Base-by-base conservation (phyloP, 2,329 filamentous ascomycete species). In the Berkeleyomyces basicola region DNA sequence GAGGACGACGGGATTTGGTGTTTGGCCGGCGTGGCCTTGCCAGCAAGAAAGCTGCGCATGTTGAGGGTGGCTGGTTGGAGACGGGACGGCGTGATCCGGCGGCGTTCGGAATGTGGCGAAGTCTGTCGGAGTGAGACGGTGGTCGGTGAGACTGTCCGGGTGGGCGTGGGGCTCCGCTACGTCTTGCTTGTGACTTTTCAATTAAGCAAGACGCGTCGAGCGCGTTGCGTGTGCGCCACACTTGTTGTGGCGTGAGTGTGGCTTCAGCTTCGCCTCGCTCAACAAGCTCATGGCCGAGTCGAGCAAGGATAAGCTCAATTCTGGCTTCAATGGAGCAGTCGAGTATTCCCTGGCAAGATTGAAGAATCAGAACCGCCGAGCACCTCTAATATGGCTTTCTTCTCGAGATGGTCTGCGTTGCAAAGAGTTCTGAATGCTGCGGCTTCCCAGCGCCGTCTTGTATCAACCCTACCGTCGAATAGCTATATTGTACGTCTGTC, bases 391-490 rank as follows among this genome's bases (percentile, higher is more conserved):
- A 58, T 62, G 61, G 61, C 61, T 16, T 53, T 46, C 23, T 36
- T 58, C 3, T 10, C 47, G 40, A 40, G n/a, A 23, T 23, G 7
- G 11, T 14, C 14, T 43, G 11, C 11, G 9, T 39, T 58, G 11
- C 42, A 11, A 6, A 44, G 42, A 47, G 3, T 44, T 16, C 4
- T 23, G 11, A 5, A 36, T 59, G n/a, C 23, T 11, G 49, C 49
- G 6, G 11, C 49, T n/a, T 36, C 11, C 36, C 58, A 16, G 33
- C 44, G 44, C 51, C 58, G 31, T 66, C 69, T 47, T 66, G 65
- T 82, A 3, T 77, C 77, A 43, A 79, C 76, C 5, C 68, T 83
- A 23, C 69, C 74, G 6, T 76, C 73, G 47, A 83, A 83, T 64
- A 73, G 77, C 4, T 71, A 78, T 64, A 83, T 84, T 69, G 81